phyloP scores from a whole-genome alignment of 352 stramenopile genomes.

The Phytophthora europaea region DNA sequence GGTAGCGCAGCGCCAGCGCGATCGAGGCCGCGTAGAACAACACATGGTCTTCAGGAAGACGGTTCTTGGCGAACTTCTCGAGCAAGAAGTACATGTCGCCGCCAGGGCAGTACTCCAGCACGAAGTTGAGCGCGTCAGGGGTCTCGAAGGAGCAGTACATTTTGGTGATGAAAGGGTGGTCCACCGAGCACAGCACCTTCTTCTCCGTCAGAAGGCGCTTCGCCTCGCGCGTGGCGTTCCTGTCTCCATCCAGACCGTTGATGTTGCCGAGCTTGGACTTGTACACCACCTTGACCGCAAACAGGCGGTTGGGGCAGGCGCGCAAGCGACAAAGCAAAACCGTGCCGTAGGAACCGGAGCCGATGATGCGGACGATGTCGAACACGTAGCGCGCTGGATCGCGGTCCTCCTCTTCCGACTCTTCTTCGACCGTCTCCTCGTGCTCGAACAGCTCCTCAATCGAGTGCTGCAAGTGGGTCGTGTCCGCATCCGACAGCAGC shows the following conservation, averaged over 20 bases:
- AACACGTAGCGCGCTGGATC: conserved; percentile 57
- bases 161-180: conserved; percentile 99
- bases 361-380: conserved; percentile 80
- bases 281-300: conserved; percentile 83
- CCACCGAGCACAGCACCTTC: conserved; percentile 95
- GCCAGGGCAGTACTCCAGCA: conserved; percentile 98
- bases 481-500: conserved; percentile 51
- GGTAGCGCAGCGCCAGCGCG: conserved; percentile 93
- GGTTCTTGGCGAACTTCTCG: conserved; percentile 90
- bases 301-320: conserved; percentile 50
- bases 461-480: conserved; percentile 31
- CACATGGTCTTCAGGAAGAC: conserved; percentile 93
- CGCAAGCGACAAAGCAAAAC: conserved; percentile 72
- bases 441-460: conserved; percentile 42
- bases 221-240: conserved; percentile 52
- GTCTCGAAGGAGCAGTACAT: conserved; percentile 95
- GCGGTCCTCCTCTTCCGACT: conserved; percentile 24
- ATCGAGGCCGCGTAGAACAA: conserved; percentile 99
- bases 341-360: conserved; percentile 81
- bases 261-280: conserved; percentile 68
- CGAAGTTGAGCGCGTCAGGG: conserved; percentile 96
- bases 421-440: conserved; percentile 37
- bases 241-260: conserved; percentile 39
- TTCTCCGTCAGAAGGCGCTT: conserved; percentile 96
- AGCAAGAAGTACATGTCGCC: conserved; percentile 97